phyloP scores from a whole-genome alignment of 2,329 filamentous ascomycete species.

The Diaporthe longicolla region DNA sequence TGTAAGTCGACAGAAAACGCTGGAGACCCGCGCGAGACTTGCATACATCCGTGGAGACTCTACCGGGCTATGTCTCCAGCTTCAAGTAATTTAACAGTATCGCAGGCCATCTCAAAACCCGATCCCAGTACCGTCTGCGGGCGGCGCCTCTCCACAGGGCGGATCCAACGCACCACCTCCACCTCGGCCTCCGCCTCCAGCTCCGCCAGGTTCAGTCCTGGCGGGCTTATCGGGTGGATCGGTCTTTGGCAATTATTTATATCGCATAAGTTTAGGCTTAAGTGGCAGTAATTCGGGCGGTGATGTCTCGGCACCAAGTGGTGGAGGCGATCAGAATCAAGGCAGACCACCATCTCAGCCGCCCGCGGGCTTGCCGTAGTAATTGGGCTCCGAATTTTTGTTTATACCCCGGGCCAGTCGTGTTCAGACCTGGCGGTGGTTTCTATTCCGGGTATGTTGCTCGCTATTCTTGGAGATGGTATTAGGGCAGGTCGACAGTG shows the following conservation, averaged over 20 bases:
- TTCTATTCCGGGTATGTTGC: background rate
- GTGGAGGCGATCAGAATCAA: background rate
- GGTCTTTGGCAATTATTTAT: background rate
- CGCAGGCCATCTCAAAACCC: background rate
- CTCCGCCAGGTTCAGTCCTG: background rate
- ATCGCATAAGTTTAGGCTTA: background rate
- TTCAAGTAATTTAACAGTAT: background rate
- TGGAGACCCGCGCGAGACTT: background rate
- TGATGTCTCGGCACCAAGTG: background rate
- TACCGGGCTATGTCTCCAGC: background rate
- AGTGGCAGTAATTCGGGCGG: background rate
- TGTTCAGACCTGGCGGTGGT: constrained; percentile 7
- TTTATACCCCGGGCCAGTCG: background rate
- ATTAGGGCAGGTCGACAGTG: background rate
- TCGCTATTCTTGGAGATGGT: background rate
- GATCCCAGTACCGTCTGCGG: background rate
- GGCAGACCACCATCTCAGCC: background rate
- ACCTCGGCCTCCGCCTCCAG: background rate
- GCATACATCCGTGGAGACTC: background rate
- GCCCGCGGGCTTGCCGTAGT: background rate
- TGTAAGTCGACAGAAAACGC: constrained; percentile 14
- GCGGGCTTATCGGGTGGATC: background rate
- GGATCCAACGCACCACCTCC: constrained; percentile 4
- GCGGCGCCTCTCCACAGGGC: background rate
- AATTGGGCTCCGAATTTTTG: background rate